Evolutionary conservation across 2,329 filamentous ascomycete genomes (phyloP).

Genomic region (Xylariaceae sp.): DNA sequence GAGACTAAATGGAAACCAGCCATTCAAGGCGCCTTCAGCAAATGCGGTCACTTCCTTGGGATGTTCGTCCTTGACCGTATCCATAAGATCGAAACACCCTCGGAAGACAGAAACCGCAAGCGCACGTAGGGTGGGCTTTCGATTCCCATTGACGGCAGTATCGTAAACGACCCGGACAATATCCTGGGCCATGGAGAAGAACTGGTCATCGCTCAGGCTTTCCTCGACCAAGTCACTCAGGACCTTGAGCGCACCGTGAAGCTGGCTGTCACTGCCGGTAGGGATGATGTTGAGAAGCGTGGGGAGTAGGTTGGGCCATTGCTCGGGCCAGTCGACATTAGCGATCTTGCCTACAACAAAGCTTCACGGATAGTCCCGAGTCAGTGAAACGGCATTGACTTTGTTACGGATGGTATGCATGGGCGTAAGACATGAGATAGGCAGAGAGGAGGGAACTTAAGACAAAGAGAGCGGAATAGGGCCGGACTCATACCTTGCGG

Average conservation of each 20-base stretch:
- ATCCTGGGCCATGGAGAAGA: slow-evolving; percentile 83
- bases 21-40: slow-evolving; percentile 75
- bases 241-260: slow-evolving; percentile 86
- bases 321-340: slow-evolving; percentile 84
- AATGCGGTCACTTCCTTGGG: slow-evolving; percentile 81
- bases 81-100: slow-evolving; percentile 87
- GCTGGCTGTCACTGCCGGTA: slow-evolving; percentile 68
- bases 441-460: not conserved
- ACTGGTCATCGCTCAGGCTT: slow-evolving; percentile 88
- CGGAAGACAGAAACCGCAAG: slow-evolving; percentile 88
- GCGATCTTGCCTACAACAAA: slow-evolving; percentile 89
- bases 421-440: not conserved
- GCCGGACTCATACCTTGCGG: slow-evolving; percentile 64
- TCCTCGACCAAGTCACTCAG: slow-evolving; percentile 88
- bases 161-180: slow-evolving; percentile 81
- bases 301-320: slow-evolving; percentile 88
- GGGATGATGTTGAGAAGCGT: slow-evolving; percentile 74
- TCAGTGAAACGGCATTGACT: slow-evolving; percentile 6
- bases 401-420: not conserved
- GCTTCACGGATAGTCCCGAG: slow-evolving; percentile 28
- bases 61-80: slow-evolving; percentile 95
- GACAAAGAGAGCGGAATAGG: not conserved
- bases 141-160: slow-evolving; percentile 70
- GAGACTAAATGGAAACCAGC: slow-evolving; percentile 89
- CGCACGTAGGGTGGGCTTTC: slow-evolving; percentile 72